Evolutionary conservation across 495 filamentous ascomycete species (phyloP).

Genomic region (Penicillium ucsense): DNA sequence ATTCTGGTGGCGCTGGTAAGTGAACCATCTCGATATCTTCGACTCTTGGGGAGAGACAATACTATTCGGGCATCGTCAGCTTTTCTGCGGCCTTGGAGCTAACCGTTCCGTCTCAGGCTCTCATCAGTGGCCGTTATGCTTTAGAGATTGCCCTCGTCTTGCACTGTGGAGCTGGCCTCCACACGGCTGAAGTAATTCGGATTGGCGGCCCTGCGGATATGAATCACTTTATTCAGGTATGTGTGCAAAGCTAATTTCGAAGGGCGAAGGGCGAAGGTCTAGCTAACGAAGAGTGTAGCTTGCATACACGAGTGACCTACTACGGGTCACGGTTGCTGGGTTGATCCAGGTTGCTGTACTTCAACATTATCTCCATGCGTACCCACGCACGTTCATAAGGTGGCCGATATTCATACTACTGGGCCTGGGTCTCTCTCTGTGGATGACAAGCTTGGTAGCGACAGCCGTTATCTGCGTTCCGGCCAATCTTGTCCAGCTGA

Average conservation of each 20-base stretch:
- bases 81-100: too few relatives aligned
- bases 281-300: slow-evolving; percentile 9
- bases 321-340: slow-evolving; percentile 8
- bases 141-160: slow-evolving; percentile 13
- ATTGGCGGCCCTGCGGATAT: slow-evolving; percentile 7
- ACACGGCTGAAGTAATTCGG: slow-evolving; percentile 6
- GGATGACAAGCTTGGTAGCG: slow-evolving; percentile 9
- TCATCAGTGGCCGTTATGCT: slow-evolving; percentile 12
- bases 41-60: too few relatives aligned
- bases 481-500: not conserved
- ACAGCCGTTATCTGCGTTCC: slow-evolving; percentile 13
- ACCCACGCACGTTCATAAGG: slow-evolving; percentile 2
- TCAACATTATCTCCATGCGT: slow-evolving; percentile 11
- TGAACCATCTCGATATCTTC: not conserved
- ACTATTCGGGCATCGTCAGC: too few relatives aligned
- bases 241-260: not conserved
- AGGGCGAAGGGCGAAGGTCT: too few relatives aligned
- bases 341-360: slow-evolving; percentile 15
- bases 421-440: slow-evolving; percentile 8
- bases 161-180: slow-evolving; percentile 13
- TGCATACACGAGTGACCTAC: slow-evolving; percentile 13
- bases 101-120: not conserved
- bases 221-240: slow-evolving; percentile 10
- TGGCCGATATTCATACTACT: slow-evolving; percentile 6
- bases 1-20: slow-evolving; percentile 12